Evolutionary conservation across 2,329 filamentous ascomycete genomes (phyloP).

Genomic region (Neurospora sp.): DNA sequence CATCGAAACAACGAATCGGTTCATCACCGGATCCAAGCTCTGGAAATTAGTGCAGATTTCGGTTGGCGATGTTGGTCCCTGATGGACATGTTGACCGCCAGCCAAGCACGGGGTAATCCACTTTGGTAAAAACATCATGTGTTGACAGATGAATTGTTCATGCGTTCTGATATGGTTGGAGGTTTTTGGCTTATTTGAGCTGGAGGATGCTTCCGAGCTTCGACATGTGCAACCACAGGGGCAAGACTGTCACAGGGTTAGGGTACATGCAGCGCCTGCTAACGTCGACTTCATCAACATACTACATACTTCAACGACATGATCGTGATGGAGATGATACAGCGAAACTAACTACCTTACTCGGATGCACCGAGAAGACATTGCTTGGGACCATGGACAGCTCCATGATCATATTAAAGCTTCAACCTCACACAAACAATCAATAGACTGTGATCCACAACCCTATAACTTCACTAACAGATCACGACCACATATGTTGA

Average conservation of each 20-base stretch:
- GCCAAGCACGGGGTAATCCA: neutral
- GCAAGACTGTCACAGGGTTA: neutral
- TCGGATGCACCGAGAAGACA: too few species aligned
- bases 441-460: neutral
- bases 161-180: neutral
- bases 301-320: neutral
- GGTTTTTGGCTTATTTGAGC: neutral
- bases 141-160: neutral
- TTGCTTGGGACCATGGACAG: neutral
- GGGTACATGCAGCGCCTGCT: neutral
- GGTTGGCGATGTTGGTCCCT: neutral
- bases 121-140: neutral
- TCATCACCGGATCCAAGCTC: neutral
- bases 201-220: neutral
- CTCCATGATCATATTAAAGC: accelerated
- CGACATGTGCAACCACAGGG: neutral
- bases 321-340: neutral
- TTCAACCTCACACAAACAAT: neutral
- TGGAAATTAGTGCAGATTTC: neutral
- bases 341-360: neutral
- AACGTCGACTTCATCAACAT: neutral
- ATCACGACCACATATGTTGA: neutral
- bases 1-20: neutral
- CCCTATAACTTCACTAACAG: neutral
- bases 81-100: neutral